Evolutionary conservation across 441 rosid species (phyloP).

Genomic region (Kokia cookei): DNA sequence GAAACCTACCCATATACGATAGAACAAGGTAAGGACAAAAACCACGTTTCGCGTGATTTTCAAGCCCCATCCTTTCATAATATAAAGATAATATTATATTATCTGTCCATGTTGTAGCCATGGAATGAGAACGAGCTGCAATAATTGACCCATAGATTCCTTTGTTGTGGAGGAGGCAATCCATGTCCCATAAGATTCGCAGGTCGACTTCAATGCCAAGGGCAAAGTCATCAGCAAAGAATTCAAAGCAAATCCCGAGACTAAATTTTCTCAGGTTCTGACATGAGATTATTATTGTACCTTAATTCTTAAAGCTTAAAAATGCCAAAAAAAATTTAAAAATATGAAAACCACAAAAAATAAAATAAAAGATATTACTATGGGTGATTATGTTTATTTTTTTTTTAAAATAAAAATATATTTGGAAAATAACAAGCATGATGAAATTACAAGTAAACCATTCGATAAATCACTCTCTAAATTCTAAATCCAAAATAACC

Average conservation of each 20-base stretch:
- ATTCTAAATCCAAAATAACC: background rate
- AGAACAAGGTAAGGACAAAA: background rate
- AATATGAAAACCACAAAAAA: no score
- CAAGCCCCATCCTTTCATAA: background rate
- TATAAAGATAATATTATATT: background rate
- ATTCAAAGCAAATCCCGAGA: background rate
- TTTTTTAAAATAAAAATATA: background rate
- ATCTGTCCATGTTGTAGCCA: background rate
- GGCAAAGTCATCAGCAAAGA: background rate
- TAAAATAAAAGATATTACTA: no score
- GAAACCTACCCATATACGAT: background rate
- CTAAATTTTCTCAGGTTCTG: background rate
- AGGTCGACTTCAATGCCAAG: slow-evolving; percentile 11
- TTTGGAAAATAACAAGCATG: background rate
- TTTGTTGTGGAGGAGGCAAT: slow-evolving; percentile 1
- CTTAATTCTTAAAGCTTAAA: background rate
- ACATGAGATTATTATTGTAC: background rate
- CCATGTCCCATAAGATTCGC: background rate
- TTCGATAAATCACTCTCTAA: background rate
- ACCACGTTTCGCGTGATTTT: background rate
- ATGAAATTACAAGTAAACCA: background rate
- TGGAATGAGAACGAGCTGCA: slow-evolving; percentile 17
- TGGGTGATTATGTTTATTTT: no score
- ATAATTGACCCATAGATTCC: slow-evolving; percentile 33
- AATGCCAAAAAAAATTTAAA: no score